phyloP scores from a whole-genome alignment of 139 green algal species.

The Nannochloris sp. region DNA sequence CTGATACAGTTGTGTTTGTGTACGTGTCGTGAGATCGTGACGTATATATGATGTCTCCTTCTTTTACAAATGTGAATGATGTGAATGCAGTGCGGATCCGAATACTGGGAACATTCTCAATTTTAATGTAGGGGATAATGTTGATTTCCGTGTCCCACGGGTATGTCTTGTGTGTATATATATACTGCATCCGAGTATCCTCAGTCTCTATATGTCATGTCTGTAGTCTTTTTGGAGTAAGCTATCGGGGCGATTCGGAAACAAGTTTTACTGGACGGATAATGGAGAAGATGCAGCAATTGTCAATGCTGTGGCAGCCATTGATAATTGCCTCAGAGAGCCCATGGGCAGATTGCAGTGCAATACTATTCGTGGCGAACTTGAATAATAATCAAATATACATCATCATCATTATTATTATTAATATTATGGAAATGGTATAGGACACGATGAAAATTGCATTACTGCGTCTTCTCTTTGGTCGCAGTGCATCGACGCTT shows the following conservation, averaged over 20 bases:
- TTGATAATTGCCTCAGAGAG: constrained; percentile 31
- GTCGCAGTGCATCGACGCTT: neutral
- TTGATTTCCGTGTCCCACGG: constrained; percentile 85
- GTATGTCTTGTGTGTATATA: neutral
- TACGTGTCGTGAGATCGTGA: constrained; percentile 37
- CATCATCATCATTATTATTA: neutral
- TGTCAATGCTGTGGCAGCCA: constrained; percentile 62
- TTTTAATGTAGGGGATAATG: constrained; percentile 86
- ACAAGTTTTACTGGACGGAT: constrained; percentile 91
- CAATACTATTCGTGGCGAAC: constrained; percentile 17
- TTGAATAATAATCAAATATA: constrained; percentile 16
- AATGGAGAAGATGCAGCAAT: constrained; percentile 78
- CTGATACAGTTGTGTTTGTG: constrained; percentile 88
- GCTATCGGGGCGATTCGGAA: constrained; percentile 87
- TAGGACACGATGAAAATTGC: constrained; percentile 1
- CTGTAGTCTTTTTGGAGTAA: constrained; percentile 76
- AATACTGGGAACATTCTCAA: constrained; percentile 90
- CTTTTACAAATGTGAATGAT: neutral
- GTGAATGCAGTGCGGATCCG: constrained; percentile 33
- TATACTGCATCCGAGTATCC: too few relatives aligned
- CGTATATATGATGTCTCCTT: neutral
- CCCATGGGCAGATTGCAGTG: constrained; percentile 21
- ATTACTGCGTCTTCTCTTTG: neutral
- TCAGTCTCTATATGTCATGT: constrained; percentile 16
- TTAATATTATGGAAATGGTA: neutral